A percentile compares a stretch with the other conserved stretches of the same genome.
Conservation (phyloP, 805 yeast species). For the Starmerella tilneyi region DNA sequence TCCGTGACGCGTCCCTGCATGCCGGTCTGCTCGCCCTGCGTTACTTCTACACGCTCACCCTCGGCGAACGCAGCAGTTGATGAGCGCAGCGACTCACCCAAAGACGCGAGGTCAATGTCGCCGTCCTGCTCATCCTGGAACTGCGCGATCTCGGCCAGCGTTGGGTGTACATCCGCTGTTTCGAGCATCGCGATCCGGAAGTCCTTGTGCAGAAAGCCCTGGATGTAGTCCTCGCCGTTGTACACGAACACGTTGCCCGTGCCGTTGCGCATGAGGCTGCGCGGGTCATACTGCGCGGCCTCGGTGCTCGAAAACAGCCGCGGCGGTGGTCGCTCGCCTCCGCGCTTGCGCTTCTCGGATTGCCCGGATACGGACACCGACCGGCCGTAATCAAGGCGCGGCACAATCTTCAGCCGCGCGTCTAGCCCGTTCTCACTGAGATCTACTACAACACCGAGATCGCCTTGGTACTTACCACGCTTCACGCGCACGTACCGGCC, state of each 20-base stretch:
- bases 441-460: slow-evolving; percentile 85
- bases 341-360: slow-evolving; percentile 45
- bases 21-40: slow-evolving; percentile 88
- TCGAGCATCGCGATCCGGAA: slow-evolving; percentile 73
- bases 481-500: slow-evolving; percentile 87
- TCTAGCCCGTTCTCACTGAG: slow-evolving; percentile 91
- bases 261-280: slow-evolving; percentile 48
- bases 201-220: slow-evolving; percentile 80
- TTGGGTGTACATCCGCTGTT: slow-evolving; percentile 70
- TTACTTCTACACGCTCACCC: slow-evolving; percentile 86
- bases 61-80: slow-evolving; percentile 67
- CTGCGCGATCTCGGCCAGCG: slow-evolving; percentile 57
- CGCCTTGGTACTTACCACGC: slow-evolving; percentile 86
- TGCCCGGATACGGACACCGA: slow-evolving; percentile 31
- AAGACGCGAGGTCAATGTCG: slow-evolving; percentile 76
- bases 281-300: slow-evolving; percentile 75
- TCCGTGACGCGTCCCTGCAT: slow-evolving; percentile 50
- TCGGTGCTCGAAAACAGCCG: slow-evolving; percentile 80
- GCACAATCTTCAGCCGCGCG: slow-evolving; percentile 85
- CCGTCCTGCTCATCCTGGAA: slow-evolving; percentile 71
- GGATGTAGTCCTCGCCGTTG: slow-evolving; percentile 77
- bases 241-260: slow-evolving; percentile 51
- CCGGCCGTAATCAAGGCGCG: slow-evolving; percentile 85
- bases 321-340: slow-evolving; percentile 66
- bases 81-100: slow-evolving; percentile 70